Conservation (phyloP, 257 asterid genomes). For the Solanum rostratum region DNA sequence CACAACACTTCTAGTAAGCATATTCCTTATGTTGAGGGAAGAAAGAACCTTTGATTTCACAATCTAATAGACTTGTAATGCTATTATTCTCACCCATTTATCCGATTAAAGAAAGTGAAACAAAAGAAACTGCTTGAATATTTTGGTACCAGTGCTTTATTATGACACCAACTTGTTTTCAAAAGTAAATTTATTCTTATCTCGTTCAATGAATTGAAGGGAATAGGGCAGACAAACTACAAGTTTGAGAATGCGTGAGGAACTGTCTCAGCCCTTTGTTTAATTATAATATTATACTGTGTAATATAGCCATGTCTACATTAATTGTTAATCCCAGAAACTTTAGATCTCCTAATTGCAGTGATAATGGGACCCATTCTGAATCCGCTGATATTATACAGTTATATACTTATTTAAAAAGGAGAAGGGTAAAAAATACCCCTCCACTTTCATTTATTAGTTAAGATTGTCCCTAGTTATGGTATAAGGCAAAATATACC, state of each 20-base stretch:
- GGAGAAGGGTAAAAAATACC: too few species aligned
- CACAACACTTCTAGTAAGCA: background rate
- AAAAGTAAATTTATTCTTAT: background rate
- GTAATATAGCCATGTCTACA: background rate
- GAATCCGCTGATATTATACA: background rate
- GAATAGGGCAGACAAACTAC: background rate
- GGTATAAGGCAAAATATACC: too few species aligned
- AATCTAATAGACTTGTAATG: background rate
- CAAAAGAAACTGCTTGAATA: background rate
- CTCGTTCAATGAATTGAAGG: background rate
- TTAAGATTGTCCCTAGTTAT: too few species aligned
- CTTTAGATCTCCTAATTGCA: background rate
- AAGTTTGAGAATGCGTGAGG: background rate
- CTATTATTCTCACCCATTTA: background rate
- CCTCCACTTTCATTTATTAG: too few species aligned
- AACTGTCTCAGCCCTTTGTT: background rate
- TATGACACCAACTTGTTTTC: background rate
- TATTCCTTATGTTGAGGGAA: background rate
- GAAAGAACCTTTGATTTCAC: background rate
- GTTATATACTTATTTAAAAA: background rate
- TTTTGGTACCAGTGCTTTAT: background rate
- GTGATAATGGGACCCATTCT: background rate
- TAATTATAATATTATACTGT: background rate
- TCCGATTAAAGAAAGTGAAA: background rate
- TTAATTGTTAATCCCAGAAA: background rate